Evolutionary conservation across 1,139 yeast genomes (phyloP).

Genomic region (Blastobotrys illinoisensis): DNA sequence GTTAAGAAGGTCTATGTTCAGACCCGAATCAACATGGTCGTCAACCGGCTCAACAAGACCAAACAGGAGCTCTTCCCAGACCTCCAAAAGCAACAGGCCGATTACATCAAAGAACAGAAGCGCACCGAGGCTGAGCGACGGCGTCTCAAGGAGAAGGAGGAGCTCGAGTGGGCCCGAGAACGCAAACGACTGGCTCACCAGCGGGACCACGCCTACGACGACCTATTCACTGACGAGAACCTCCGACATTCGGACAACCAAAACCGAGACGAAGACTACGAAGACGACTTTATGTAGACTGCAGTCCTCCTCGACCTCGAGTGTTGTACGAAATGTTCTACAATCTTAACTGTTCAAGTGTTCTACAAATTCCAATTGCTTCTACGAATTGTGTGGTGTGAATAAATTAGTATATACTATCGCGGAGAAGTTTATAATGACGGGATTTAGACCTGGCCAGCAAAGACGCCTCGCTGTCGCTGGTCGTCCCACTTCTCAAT

Average conservation of each 20-base stretch:
- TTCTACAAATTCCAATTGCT: too few species aligned
- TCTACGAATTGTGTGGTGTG: background rate
- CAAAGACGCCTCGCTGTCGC: constrained; percentile 68
- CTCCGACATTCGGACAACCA: constrained; percentile 48
- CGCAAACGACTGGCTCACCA: constrained; percentile 31
- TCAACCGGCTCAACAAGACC: constrained; percentile 65
- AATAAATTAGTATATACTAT: constrained; percentile 6
- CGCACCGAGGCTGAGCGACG: constrained; percentile 34
- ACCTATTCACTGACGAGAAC: constrained; percentile 48
- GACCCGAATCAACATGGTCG: constrained; percentile 54
- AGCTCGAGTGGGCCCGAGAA: constrained; percentile 27
- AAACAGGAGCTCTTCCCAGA: constrained; percentile 52
- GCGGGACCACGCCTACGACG: constrained; percentile 49
- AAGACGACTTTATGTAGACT: constrained; percentile 59
- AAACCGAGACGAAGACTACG: constrained; percentile 53
- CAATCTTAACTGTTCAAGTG: too few species aligned
- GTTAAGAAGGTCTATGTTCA: constrained; percentile 53
- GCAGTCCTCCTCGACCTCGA: too few species aligned
- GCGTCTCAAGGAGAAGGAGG: constrained; percentile 31
- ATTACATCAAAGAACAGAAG: constrained; percentile 33
- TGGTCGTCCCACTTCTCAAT: constrained; percentile 94
- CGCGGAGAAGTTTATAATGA: background rate
- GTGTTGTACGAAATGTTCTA: too few species aligned
- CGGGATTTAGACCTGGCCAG: constrained; percentile 45
- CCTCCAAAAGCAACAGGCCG: constrained; percentile 39